Evolutionary conservation across 768 basidiomycete species (phyloP).

Genomic region (Cubamyces lactineus): DNA sequence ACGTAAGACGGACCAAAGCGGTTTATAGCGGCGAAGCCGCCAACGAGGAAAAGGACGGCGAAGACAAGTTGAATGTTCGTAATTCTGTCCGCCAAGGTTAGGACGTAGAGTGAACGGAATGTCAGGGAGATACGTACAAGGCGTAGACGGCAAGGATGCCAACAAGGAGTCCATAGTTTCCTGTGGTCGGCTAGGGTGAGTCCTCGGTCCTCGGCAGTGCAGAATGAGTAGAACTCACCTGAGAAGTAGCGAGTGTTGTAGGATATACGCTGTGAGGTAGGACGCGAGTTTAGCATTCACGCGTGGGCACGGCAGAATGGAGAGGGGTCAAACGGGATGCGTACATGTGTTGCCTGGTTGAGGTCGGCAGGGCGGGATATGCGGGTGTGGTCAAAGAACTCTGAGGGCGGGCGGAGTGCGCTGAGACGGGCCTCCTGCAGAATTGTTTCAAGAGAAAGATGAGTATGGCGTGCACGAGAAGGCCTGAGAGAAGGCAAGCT

Average conservation of each 20-base stretch:
- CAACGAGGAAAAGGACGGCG: constrained; percentile 85
- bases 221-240: constrained; percentile 41
- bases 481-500: neutral
- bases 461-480: constrained; percentile 13
- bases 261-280: constrained; percentile 71
- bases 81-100: constrained; percentile 49
- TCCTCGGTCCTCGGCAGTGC: neutral
- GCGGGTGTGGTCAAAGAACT: constrained; percentile 86
- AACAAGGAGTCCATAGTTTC: constrained; percentile 87
- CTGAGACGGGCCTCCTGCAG: constrained; percentile 78
- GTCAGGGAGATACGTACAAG: constrained; percentile 52
- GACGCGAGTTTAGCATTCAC: neutral
- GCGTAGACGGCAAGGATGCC: constrained; percentile 83
- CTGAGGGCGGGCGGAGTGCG: constrained; percentile 67
- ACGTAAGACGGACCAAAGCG: constrained; percentile 67
- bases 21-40: constrained; percentile 90
- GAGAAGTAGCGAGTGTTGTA: constrained; percentile 94
- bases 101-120: neutral
- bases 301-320: neutral
- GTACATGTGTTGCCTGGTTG: constrained; percentile 75
- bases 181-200: constrained; percentile 39
- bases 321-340: constrained; percentile 31
- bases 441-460: neutral
- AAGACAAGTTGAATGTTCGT: constrained; percentile 83
- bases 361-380: constrained; percentile 84